Evolutionary conservation across 2,329 filamentous ascomycete genomes (phyloP), one percentile per base, ranked within the genome.

Genomic region (Alternaria arborescens): DNA sequence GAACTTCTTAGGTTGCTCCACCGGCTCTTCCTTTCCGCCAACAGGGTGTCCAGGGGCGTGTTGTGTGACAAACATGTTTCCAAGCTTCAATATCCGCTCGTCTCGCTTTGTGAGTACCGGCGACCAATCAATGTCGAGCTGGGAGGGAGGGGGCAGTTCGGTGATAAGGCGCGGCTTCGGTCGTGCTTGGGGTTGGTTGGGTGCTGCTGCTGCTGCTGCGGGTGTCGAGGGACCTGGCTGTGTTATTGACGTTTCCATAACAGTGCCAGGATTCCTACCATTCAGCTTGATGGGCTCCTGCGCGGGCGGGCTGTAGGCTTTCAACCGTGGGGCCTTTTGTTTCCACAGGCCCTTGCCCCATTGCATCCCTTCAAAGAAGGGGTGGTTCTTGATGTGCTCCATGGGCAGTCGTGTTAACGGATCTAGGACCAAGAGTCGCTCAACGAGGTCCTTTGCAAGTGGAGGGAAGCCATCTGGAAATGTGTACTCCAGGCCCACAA

Each of bases 381-480:
- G 88, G 75, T 99, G 95, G 67, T 94, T 96, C 78, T 96, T 97
- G 75, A 98, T 96, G 76, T 99, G 93, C 75, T 99, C 95, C 60
- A 98, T 91, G 0, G 92, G 94, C 38, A 99, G 82, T 63, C 95
- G 88, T 65, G 89, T 89, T 18, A 90, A 83, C 0, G 95, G 95
- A 69, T 99, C 95, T 38, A 97, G 83, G 1, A 99, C 94, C 14
- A 99, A 83, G 44, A 97, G 88, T 64, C 95, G 87, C 78, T 98
- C 94, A 1, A 99, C 90, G 16, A 99, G 83, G 78, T 99, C 95
- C 61, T 89, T 89, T 20, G 95, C 95, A 2, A 93, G 87, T 5
- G 89, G 83, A 2, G 95, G 95, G 70, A 99, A 99, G 1, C 93
- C 93, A 28, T 87, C 81, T 0, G 95, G 95, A 66, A 98, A 99